Conservation (phyloP, 306 rosid species). For the Quercus gilva region DNA sequence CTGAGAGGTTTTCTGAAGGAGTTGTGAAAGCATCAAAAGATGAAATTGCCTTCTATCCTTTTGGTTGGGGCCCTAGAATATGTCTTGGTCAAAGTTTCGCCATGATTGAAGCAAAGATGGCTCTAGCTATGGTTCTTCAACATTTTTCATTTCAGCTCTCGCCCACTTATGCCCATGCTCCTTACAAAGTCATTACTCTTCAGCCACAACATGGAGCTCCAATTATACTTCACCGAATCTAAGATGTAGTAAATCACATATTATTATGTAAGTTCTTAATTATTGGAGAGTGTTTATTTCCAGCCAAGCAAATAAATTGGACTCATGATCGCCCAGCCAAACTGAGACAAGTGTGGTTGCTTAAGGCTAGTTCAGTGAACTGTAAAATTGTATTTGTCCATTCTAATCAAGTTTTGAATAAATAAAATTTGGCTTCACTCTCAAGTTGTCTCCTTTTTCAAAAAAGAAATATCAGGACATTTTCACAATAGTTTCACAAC, state of each 20-base stretch:
- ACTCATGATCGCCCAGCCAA: too few relatives aligned
- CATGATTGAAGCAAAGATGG: constrained; percentile 41
- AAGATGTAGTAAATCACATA: not conserved
- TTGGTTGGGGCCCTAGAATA: constrained; percentile 51
- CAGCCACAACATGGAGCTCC: constrained; percentile 51
- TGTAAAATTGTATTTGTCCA: too few relatives aligned
- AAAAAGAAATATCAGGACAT: too few relatives aligned
- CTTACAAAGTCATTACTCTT: constrained; percentile 18
- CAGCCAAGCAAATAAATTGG: too few relatives aligned
- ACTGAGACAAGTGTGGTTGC: too few relatives aligned
- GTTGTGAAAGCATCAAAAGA: constrained; percentile 33
- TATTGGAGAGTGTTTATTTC: too few relatives aligned
- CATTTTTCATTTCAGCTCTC: constrained; percentile 48
- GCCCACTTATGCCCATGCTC: constrained; percentile 50
- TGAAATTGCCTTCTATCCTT: constrained; percentile 38
- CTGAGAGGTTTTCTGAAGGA: constrained; percentile 44
- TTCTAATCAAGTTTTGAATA: too few relatives aligned
- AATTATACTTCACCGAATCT: constrained; percentile 22
- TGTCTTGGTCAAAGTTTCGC: constrained; percentile 52
- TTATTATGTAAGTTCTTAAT: too few relatives aligned
- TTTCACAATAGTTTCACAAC: too few relatives aligned
- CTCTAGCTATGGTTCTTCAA: constrained; percentile 45
- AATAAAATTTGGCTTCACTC: too few relatives aligned
- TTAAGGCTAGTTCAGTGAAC: too few relatives aligned
- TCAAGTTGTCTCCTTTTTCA: too few relatives aligned